Percentiles rank a stretch among this genome's conserved stretches.
Conservation (phyloP, 257 asterid genomes). For the Paraleonurus japonicus region DNA sequence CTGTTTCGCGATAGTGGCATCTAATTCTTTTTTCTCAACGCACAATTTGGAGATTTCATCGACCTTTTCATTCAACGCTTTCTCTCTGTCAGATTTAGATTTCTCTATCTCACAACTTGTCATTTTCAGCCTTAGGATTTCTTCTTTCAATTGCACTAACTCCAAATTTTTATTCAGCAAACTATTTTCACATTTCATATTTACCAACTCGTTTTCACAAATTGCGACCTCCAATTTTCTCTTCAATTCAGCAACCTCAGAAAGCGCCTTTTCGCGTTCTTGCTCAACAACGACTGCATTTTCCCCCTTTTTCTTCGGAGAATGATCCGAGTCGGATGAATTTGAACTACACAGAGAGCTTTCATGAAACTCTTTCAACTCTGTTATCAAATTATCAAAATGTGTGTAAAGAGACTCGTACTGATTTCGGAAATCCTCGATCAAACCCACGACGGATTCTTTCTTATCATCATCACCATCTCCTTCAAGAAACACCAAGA, state of each 20-base stretch:
- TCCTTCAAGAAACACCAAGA: conserved; percentile 46
- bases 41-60: no score
- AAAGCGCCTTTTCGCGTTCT: conserved; percentile 34
- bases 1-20: conserved; percentile 26
- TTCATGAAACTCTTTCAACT: conserved; percentile 44
- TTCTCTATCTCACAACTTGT: conserved; percentile 44
- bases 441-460: conserved; percentile 42
- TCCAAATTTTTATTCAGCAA: conserved; percentile 39
- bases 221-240: conserved; percentile 37
- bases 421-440: conserved; percentile 50
- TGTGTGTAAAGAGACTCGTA: conserved; percentile 67
- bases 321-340: conserved; percentile 63
- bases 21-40: conserved; percentile 30
- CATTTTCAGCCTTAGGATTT: conserved; percentile 21
- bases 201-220: conserved; percentile 49
- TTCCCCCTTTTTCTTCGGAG: no score
- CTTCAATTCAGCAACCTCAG: conserved; percentile 50
- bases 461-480: conserved; percentile 41
- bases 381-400: conserved; percentile 65
- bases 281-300: no score
- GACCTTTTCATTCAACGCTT: conserved; percentile 35
- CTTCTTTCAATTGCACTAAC: conserved; percentile 32
- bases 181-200: conserved; percentile 40
- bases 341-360: conserved; percentile 63
- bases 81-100: neutral